phyloP scores from a whole-genome alignment of 2,329 filamentous ascomycete species.

The Curvularia lunata region DNA sequence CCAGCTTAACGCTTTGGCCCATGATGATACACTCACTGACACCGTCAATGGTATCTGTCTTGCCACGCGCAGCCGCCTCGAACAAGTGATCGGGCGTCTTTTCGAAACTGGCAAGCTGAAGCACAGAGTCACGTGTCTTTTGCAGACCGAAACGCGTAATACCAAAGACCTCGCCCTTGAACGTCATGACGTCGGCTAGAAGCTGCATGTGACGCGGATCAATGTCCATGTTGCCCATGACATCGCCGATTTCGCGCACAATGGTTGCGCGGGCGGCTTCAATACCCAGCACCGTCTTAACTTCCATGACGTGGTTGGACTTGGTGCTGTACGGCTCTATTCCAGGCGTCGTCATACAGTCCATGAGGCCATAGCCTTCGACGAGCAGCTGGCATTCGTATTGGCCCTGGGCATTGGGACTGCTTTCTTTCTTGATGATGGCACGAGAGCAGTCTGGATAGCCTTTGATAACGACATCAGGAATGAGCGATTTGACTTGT shows the following conservation, averaged over 20 bases:
- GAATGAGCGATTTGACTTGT: conserved; percentile 80
- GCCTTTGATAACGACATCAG: conserved; percentile 84
- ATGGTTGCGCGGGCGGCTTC: conserved; percentile 92
- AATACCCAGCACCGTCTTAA: conserved; percentile 84
- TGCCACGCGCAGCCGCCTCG: conserved; percentile 89
- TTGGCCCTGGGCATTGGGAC: conserved; percentile 69
- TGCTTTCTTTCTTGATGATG: conserved; percentile 82
- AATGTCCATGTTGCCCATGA: conserved; percentile 95
- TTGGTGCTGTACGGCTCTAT: conserved; percentile 77
- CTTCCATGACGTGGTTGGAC: conserved; percentile 91
- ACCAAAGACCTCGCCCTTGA: conserved; percentile 94
- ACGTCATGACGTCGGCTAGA: conserved; percentile 97
- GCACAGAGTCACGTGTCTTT: conserved; percentile 93
- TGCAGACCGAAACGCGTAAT: conserved; percentile 96
- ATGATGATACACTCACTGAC: conserved; percentile 98
- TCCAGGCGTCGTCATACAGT: conserved; percentile 92
- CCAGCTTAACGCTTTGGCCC: conserved; percentile 90
- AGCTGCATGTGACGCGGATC: conserved; percentile 98
- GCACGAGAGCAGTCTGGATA: conserved; percentile 85
- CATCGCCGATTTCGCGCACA: conserved; percentile 81
- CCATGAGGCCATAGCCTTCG: conserved; percentile 88
- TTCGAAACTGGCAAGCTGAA: conserved; percentile 95
- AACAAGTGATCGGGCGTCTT: conserved; percentile 98
- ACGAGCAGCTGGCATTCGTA: conserved; percentile 69
- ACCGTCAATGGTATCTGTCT: conserved; percentile 89